These are phyloP conservation scores for Kurtzmaniella fragi DNA, from an alignment of 805 yeast species.

Conservation along the genomic window DNA sequence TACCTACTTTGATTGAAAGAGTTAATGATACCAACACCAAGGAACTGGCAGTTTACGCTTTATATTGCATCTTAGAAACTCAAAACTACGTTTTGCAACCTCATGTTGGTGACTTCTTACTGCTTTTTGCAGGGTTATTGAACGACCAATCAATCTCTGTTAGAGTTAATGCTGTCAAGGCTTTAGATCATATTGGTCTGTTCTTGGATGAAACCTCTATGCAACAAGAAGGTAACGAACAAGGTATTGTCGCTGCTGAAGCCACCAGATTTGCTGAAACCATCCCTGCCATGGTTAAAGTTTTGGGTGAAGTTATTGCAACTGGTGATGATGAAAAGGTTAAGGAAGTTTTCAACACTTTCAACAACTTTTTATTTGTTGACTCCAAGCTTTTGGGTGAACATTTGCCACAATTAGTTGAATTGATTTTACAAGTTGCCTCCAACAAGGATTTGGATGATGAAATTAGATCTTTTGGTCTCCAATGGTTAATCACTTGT, in stretches of 20 bases:
- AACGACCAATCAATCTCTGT: conserved; percentile 57
- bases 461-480: conserved; percentile 76
- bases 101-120: conserved; percentile 62
- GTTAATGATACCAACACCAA: conserved; percentile 52
- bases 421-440: conserved; percentile 73
- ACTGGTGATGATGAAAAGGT: conserved; percentile 66
- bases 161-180: conserved; percentile 78
- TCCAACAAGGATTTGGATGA: conserved; percentile 62
- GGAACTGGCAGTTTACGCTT: conserved; percentile 79
- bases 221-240: conserved; percentile 39
- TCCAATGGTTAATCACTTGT: conserved; percentile 77
- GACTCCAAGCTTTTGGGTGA: conserved; percentile 80
- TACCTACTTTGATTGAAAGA: conserved; percentile 65
- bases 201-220: conserved; percentile 48
- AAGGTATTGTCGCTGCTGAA: conserved; percentile 10
- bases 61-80: conserved; percentile 74
- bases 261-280: conserved; percentile 56
- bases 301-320: conserved; percentile 67
- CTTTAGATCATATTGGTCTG: conserved; percentile 66
- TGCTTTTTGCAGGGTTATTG: conserved; percentile 65
- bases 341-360: conserved; percentile 73
- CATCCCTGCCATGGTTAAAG: conserved; percentile 77
- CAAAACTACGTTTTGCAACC: conserved; percentile 52
- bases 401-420: conserved; percentile 60
- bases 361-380: conserved; percentile 71